Conservation (phyloP, 1,139 yeast genomes). For the Kluyveromyces marxianus region DNA sequence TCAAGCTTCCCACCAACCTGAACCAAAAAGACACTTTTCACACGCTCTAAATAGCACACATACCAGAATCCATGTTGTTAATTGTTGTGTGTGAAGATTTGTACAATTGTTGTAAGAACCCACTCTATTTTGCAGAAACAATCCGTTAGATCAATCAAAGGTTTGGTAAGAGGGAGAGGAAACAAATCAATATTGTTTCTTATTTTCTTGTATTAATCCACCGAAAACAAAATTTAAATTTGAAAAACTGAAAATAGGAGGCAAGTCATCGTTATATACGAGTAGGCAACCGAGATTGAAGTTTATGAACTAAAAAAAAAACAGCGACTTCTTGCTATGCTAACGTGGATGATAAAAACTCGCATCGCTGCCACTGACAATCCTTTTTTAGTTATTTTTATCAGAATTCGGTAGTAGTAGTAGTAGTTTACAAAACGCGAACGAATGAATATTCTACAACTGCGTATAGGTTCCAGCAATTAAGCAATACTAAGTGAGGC, state of each 20-base stretch:
- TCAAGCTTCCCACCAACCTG: not conserved
- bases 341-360: no score
- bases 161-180: not conserved
- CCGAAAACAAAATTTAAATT: not conserved
- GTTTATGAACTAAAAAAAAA: no score
- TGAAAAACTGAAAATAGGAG: slow-evolving; percentile 1
- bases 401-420: no score
- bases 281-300: not conserved
- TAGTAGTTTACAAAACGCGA: no score
- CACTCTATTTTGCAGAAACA: not conserved
- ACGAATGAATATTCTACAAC: no score
- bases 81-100: not conserved
- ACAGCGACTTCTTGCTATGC: not conserved
- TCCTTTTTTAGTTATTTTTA: no score
- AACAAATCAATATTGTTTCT: slow-evolving; percentile 1
- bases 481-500: no score
- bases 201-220: not conserved
- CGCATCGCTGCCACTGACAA: no score
- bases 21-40: not conserved
- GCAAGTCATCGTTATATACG: not conserved
- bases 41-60: not conserved
- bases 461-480: no score
- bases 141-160: not conserved
- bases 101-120: not conserved
- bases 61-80: slow-evolving; percentile 3